These are phyloP conservation scores for Penicillium salamii DNA, from an alignment of 495 filamentous ascomycete genomes.

Conservation along the genomic window DNA sequence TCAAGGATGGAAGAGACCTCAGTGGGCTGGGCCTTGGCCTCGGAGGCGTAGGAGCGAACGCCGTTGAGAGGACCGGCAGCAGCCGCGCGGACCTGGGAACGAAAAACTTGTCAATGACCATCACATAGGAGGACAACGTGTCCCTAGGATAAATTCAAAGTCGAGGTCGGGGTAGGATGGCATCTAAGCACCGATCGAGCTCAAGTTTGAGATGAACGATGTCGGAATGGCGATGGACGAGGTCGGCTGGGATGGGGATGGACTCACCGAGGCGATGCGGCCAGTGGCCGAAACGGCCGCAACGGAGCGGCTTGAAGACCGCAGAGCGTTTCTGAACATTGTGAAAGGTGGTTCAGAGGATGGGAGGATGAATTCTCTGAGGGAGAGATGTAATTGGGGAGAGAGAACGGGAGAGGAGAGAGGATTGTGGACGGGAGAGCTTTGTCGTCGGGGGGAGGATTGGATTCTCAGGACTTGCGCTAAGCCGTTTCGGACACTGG, in stretches of 20 bases:
- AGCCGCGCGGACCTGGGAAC: conserved; percentile 75
- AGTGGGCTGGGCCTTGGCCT: conserved; percentile 92
- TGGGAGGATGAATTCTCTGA: conserved; percentile 47
- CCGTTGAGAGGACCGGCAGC: conserved; percentile 71
- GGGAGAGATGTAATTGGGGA: conserved; percentile 50
- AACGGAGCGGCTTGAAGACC: conserved; percentile 90
- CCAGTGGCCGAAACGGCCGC: conserved; percentile 86
- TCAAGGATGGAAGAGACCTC: conserved; percentile 99
- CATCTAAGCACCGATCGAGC: conserved; percentile 39
- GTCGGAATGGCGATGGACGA: conserved; percentile 28
- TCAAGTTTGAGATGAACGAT: conserved; percentile 38
- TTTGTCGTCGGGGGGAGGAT: conserved; percentile 52
- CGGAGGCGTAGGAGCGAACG: conserved; percentile 84
- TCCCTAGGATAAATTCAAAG: conserved; percentile 19
- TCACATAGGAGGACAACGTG: conserved; percentile 29
- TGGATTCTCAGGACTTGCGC: conserved; percentile 46
- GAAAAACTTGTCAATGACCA: conserved; percentile 48
- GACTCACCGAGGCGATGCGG: conserved; percentile 90
- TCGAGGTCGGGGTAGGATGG: conserved; percentile 25
- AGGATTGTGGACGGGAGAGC: conserved; percentile 53
- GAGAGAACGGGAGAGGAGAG: conserved; percentile 45
- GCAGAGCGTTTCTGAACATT: conserved; percentile 98
- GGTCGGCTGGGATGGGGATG: conserved; percentile 37
- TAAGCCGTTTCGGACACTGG: conserved; percentile 44
- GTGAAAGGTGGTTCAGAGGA: conserved; percentile 53